phyloP scores from a whole-genome alignment of 495 filamentous ascomycete species.

The Aspergillus kassunensis region DNA sequence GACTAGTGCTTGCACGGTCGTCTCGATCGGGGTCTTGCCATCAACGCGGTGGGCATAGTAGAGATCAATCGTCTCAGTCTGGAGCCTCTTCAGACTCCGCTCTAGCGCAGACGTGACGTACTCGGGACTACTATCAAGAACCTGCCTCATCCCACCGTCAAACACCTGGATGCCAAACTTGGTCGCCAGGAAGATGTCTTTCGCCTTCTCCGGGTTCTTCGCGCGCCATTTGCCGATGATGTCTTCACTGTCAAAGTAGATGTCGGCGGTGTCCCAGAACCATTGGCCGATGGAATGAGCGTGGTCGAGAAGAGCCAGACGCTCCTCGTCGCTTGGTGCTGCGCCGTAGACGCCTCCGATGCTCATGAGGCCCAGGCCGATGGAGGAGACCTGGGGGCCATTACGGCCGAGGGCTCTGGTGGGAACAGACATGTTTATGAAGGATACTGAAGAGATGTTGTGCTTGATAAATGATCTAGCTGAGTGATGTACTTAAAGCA shows the following conservation, averaged over 20 bases:
- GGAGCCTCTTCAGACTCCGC: constrained; percentile 48
- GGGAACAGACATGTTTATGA: constrained; percentile 10
- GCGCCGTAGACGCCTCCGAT: constrained; percentile 45
- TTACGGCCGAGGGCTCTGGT: constrained; percentile 49
- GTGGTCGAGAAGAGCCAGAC: constrained; percentile 40
- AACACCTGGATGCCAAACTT: constrained; percentile 48
- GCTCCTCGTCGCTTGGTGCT: constrained; percentile 31
- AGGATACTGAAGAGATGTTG: neutral
- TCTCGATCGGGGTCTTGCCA: constrained; percentile 54
- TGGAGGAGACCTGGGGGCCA: constrained; percentile 50
- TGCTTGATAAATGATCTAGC: neutral
- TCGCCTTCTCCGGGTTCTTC: constrained; percentile 47
- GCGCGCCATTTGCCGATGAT: constrained; percentile 56
- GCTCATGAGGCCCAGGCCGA: constrained; percentile 58
- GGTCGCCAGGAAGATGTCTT: constrained; percentile 55
- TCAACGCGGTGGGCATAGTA: constrained; percentile 54
- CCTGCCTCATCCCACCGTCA: constrained; percentile 12
- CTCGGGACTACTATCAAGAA: constrained; percentile 47
- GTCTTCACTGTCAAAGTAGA: constrained; percentile 39
- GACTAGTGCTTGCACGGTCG: constrained; percentile 51
- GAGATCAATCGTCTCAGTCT: constrained; percentile 53
- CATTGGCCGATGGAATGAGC: constrained; percentile 50
- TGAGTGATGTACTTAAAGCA: no score
- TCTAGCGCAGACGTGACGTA: constrained; percentile 49
- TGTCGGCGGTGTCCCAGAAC: constrained; percentile 60